Evolutionary conservation across 2,329 filamentous ascomycete genomes (phyloP).

Genomic region (Sporothrix protearum): DNA sequence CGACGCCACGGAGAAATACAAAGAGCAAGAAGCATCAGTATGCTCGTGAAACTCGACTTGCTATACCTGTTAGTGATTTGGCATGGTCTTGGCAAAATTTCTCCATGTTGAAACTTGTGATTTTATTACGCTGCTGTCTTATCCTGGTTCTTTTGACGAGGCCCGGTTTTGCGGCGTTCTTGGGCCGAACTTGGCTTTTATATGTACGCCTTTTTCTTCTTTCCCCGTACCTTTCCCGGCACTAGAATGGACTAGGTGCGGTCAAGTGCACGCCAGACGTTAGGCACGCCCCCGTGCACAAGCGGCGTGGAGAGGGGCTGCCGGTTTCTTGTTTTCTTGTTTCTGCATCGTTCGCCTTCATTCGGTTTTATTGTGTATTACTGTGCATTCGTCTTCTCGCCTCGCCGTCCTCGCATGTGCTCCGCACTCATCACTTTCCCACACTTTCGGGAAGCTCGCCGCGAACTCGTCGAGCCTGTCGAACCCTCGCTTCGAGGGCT

Average conservation of each 20-base stretch:
- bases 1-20: background rate
- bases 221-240: background rate
- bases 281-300: background rate
- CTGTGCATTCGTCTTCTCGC: background rate
- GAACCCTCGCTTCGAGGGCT: slow-evolving; percentile 1
- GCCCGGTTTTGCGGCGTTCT: too few species aligned
- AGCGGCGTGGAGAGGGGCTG: background rate
- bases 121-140: background rate
- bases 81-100: background rate
- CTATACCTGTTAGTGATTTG: background rate
- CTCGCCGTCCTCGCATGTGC: background rate
- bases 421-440: background rate
- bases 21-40: background rate
- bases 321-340: background rate
- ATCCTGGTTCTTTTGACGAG: too few species aligned
- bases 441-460: background rate
- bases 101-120: background rate
- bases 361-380: too few species aligned
- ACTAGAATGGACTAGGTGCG: background rate
- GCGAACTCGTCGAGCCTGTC: too few species aligned
- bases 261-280: background rate
- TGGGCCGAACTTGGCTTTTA: too few species aligned
- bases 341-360: background rate
- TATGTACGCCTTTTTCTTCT: background rate
- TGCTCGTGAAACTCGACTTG: background rate